Conservation (phyloP, 2,329 filamentous ascomycete species). For the Diaporthe ampelina region DNA sequence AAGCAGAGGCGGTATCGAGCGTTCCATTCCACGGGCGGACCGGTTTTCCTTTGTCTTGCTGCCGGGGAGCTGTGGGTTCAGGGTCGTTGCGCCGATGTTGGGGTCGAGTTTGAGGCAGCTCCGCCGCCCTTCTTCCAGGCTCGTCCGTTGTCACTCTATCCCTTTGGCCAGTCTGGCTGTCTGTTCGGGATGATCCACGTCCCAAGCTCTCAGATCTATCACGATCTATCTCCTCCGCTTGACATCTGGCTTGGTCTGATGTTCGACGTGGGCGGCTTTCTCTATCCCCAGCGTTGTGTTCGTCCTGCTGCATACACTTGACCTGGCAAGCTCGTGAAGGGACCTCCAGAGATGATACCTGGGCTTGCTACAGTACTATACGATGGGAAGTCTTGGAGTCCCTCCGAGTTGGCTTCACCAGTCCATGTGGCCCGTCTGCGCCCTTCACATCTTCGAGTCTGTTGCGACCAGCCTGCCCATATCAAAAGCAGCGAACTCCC, state of each 20-base stretch:
- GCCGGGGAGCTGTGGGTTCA: constrained; percentile 2
- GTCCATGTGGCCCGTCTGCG: not conserved
- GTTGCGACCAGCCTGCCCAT: not conserved
- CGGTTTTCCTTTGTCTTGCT: constrained; percentile 36
- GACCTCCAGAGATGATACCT: not conserved
- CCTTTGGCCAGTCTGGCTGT: constrained; percentile 22
- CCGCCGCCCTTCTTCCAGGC: not conserved
- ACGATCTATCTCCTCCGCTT: not conserved
- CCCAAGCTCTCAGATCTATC: not conserved
- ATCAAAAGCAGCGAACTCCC: not conserved
- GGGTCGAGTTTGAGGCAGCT: constrained; percentile 12
- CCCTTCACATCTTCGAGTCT: not conserved
- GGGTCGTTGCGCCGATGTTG: not conserved
- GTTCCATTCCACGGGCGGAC: constrained; percentile 3
- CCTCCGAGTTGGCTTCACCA: not conserved
- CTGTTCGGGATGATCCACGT: not conserved
- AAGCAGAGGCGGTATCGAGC: constrained; percentile 24
- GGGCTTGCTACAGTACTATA: not conserved
- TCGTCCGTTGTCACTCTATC: not conserved
- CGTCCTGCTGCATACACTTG: constrained; percentile 6
- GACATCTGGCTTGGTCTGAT: not conserved
- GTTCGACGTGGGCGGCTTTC: not conserved
- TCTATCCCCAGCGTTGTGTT: constrained; percentile 2
- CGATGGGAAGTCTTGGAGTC: not conserved
- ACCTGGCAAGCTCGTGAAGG: not conserved